Evolutionary conservation across 2,329 filamentous ascomycete genomes (phyloP).

Genomic region (Raffaelea deltoideospora): DNA sequence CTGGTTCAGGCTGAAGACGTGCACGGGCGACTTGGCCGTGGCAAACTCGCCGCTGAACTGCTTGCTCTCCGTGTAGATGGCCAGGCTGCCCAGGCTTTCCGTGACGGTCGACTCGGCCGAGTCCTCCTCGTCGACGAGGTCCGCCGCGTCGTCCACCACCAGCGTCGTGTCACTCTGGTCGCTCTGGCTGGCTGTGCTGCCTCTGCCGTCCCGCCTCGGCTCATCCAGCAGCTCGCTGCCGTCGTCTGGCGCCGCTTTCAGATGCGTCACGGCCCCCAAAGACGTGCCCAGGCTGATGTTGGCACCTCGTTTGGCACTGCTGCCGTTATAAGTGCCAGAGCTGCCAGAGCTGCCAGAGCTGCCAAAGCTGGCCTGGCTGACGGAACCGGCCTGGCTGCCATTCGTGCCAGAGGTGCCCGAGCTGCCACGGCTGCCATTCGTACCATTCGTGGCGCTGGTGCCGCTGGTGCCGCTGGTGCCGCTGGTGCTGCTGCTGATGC

Average conservation of each 20-base stretch:
- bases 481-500: constrained; percentile 4
- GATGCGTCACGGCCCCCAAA: constrained; percentile 15
- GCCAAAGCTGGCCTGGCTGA: too few species aligned
- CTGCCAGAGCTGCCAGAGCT: too few species aligned
- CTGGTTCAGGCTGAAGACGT: constrained; percentile 85
- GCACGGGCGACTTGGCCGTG: constrained; percentile 39
- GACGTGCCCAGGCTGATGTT: constrained; percentile 12
- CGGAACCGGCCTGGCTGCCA: too few species aligned
- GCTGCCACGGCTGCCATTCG: constrained; percentile 13
- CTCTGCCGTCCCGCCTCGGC: constrained; percentile 16
- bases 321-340: too few species aligned
- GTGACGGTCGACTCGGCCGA: constrained; percentile 34
- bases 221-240: too few species aligned
- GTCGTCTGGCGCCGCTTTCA: constrained; percentile 12
- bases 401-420: too few species aligned
- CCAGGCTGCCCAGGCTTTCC: constrained; percentile 55
- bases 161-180: too few species aligned
- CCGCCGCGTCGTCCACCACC: too few species aligned
- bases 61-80: constrained; percentile 76
- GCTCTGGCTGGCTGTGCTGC: constrained; percentile 5
- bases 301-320: too few species aligned
- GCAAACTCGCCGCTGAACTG: constrained; percentile 58
- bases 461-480: constrained; percentile 1
- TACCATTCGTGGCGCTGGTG: constrained; percentile 11
- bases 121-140: constrained; percentile 24